phyloP scores from a whole-genome alignment of 345 rosid species.

The Carallia pectinifolia region DNA sequence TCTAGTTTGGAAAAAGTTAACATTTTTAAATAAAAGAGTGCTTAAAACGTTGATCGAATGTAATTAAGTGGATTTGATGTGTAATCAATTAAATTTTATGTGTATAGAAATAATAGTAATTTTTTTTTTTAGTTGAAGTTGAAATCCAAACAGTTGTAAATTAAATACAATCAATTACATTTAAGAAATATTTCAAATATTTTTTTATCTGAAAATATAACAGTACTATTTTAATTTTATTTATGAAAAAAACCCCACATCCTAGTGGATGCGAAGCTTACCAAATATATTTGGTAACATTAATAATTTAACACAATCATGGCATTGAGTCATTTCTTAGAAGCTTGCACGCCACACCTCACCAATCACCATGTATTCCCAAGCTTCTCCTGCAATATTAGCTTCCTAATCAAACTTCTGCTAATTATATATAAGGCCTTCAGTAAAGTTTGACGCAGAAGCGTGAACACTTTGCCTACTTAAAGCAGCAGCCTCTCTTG shows the following conservation, averaged over 20 bases:
- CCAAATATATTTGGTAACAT: neutral
- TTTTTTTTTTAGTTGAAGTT: no score
- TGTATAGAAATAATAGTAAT: no score
- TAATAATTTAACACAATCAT: constrained; percentile 1
- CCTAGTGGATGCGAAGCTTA: constrained; percentile 20
- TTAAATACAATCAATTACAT: no score
- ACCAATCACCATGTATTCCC: constrained; percentile 1
- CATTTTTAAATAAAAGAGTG: no score
- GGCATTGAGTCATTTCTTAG: neutral
- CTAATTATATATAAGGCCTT: neutral
- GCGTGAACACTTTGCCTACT: neutral
- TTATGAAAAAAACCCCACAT: constrained; percentile 7
- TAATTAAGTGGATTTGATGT: no score
- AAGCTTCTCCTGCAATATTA: constrained; percentile 20
- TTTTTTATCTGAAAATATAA: no score
- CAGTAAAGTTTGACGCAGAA: neutral
- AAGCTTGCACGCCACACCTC: constrained; percentile 34
- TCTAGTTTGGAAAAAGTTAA: no score
- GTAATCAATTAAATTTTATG: no score
- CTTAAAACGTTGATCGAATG: no score
- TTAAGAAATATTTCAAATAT: no score
- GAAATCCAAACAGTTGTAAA: no score
- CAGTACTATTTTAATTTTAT: neutral
- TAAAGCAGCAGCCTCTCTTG: neutral
- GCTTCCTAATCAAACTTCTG: constrained; percentile 14